Percentiles rank a stretch among this genome's conserved stretches.
phyloP scores from a whole-genome alignment of 2,329 filamentous ascomycete genomes.

The Fusarium sp. region DNA sequence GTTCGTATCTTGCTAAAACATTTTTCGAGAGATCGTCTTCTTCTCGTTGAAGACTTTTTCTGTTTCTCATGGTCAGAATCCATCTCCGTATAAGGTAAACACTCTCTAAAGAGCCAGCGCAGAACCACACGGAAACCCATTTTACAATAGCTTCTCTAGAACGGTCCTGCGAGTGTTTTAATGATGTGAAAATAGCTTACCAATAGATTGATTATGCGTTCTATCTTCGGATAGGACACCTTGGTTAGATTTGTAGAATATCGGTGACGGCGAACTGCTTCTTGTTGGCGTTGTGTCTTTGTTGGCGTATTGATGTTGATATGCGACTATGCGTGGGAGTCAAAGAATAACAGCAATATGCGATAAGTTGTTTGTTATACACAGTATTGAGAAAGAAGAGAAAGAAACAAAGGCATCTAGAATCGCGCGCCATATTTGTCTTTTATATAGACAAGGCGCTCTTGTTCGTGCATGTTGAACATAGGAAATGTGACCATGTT shows the following conservation, averaged over 20 bases:
- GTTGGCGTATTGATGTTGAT: neutral
- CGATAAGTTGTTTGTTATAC: neutral
- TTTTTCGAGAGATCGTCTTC: neutral
- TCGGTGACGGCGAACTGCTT: conserved; percentile 13
- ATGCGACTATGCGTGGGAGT: neutral
- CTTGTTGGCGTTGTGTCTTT: conserved; percentile 14
- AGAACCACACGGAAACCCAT: conserved; percentile 32
- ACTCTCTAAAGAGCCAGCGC: conserved; percentile 22
- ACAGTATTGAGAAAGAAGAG: neutral
- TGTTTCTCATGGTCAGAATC: conserved; percentile 15
- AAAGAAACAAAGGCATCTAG: neutral
- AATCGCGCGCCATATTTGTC: neutral
- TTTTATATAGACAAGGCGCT: conserved; percentile 1
- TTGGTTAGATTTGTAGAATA: neutral
- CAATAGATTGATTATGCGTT: neutral
- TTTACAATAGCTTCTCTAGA: neutral
- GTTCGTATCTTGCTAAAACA: neutral
- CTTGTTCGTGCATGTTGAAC: neutral
- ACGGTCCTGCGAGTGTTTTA: conserved; percentile 8
- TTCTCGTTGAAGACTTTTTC: conserved; percentile 1
- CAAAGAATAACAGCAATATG: neutral
- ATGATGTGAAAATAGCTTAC: neutral
- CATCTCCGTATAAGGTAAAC: conserved; percentile 1
- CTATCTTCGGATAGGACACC: neutral
- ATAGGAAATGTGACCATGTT: conserved; percentile 11